These are phyloP conservation scores for Lichtheimia hyalospora DNA, from an alignment of 371 early-diverging fungal genomes.

Conservation along the genomic window DNA sequence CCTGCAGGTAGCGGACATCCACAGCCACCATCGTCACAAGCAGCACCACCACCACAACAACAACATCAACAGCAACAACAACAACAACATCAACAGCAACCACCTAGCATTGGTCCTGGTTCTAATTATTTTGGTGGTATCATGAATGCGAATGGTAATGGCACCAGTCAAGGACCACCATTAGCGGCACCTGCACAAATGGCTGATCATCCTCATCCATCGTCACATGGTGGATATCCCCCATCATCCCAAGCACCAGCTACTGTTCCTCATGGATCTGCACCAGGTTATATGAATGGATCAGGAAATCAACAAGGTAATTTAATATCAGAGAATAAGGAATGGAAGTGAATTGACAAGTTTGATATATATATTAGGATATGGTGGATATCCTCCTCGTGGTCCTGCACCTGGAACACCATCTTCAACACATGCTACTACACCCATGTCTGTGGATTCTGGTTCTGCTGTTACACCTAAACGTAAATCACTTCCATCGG, in stretches of 20 bases:
- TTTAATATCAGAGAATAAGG: background rate
- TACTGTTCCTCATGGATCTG: conserved; percentile 8
- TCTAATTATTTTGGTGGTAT: conserved; percentile 52
- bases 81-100: conserved; percentile 28
- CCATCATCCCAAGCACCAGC: conserved; percentile 16
- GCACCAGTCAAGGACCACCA: conserved; percentile 17
- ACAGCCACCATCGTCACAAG: conserved; percentile 7
- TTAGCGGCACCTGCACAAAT: conserved; percentile 42
- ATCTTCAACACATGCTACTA: conserved; percentile 3
- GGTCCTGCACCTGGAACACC: conserved; percentile 15
- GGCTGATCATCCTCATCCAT: conserved; percentile 28
- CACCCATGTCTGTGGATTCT: conserved; percentile 5
- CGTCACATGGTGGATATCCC: conserved; percentile 12
- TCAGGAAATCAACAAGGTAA: conserved; percentile 4
- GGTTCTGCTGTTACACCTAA: conserved; percentile 4
- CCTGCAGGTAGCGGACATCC: background rate
- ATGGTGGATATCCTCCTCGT: conserved; percentile 13
- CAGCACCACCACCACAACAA: conserved; percentile 26
- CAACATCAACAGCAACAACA: conserved; percentile 24
- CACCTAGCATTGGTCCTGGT: conserved; percentile 52
- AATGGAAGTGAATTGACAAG: background rate
- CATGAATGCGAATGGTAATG: conserved; percentile 40
- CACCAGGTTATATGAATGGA: conserved; percentile 15
- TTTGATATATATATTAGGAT: background rate
- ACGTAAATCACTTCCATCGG: conserved; percentile 10